These are phyloP conservation scores for Simplicillium sp. DNA, from an alignment of 2,329 filamentous ascomycete species.

Conservation along the genomic window DNA sequence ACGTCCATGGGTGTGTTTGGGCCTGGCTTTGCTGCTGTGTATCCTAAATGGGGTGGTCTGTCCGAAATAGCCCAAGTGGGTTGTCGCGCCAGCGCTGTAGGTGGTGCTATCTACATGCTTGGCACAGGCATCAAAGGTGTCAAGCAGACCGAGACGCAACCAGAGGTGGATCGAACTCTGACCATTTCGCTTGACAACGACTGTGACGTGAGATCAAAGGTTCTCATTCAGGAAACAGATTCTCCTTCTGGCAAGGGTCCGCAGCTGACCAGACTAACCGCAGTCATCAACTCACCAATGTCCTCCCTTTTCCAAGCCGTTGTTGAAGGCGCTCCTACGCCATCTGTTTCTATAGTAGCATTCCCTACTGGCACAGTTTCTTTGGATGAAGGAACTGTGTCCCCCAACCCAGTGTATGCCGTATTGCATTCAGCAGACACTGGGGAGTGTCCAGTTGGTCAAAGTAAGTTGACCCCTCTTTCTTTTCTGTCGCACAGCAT, in stretches of 20 bases:
- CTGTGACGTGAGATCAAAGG: constrained; percentile 44
- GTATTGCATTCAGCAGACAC: constrained; percentile 81
- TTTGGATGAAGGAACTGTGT: constrained; percentile 18
- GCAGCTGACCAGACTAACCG: constrained; percentile 51
- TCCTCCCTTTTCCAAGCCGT: constrained; percentile 57
- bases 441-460: constrained; percentile 77
- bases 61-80: constrained; percentile 86
- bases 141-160: constrained; percentile 11
- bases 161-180: constrained; percentile 12
- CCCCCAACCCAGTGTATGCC: constrained; percentile 42
- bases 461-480: constrained; percentile 76
- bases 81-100: constrained; percentile 83
- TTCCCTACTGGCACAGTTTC: constrained; percentile 46
- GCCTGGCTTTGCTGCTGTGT: constrained; percentile 77
- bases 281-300: constrained; percentile 59
- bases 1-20: constrained; percentile 83
- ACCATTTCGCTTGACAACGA: constrained; percentile 46
- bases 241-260: constrained; percentile 14
- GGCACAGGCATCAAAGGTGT: constrained; percentile 51
- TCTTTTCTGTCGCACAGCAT: constrained; percentile 9
- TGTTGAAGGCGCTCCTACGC: constrained; percentile 65
- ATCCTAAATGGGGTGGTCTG: constrained; percentile 87
- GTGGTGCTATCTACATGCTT: constrained; percentile 83
- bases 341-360: constrained; percentile 63
- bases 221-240: constrained; percentile 38